Percentiles rank a stretch among this genome's conserved stretches.
phyloP scores from a whole-genome alignment of 2,329 filamentous ascomycete species.

The Fusarium sp. region DNA sequence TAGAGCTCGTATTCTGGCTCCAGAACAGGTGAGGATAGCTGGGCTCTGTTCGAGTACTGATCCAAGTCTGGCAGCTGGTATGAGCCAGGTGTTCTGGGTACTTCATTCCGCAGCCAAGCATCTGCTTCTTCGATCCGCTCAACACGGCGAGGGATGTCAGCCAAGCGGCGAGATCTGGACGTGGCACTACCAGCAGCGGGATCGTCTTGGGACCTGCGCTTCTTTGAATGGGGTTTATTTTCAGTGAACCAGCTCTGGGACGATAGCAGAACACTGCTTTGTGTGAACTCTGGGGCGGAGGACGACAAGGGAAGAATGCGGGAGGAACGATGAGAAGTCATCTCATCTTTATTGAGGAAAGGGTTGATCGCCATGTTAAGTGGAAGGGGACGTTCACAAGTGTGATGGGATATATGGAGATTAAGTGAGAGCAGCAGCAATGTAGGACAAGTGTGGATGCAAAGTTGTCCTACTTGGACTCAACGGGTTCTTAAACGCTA shows the following conservation, averaged over 20 bases:
- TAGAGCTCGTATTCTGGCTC: neutral
- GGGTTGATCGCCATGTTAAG: neutral
- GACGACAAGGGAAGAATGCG: neutral
- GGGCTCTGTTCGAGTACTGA: neutral
- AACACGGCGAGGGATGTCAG: neutral
- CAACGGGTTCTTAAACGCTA: neutral
- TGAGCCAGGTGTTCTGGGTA: slow-evolving; percentile 3
- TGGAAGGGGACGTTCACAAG: neutral
- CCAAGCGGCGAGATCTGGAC: neutral
- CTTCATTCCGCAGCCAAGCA: neutral
- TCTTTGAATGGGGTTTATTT: neutral
- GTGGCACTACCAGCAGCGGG: neutral
- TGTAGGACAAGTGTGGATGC: neutral
- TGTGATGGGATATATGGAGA: neutral
- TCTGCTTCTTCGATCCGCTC: neutral
- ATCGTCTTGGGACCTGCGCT: neutral
- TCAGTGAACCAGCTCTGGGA: neutral
- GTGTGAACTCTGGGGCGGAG: neutral
- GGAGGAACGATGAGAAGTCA: slow-evolving; percentile 4
- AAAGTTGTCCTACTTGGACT: slow-evolving; percentile 15
- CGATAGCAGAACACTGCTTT: neutral
- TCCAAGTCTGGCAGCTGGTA: neutral
- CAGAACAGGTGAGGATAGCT: neutral
- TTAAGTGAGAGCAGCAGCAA: slow-evolving; percentile 2
- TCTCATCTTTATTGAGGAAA: neutral